Evolutionary conservation across 306 rosid species (phyloP).

Genomic region (Ochetophila trinervis): DNA sequence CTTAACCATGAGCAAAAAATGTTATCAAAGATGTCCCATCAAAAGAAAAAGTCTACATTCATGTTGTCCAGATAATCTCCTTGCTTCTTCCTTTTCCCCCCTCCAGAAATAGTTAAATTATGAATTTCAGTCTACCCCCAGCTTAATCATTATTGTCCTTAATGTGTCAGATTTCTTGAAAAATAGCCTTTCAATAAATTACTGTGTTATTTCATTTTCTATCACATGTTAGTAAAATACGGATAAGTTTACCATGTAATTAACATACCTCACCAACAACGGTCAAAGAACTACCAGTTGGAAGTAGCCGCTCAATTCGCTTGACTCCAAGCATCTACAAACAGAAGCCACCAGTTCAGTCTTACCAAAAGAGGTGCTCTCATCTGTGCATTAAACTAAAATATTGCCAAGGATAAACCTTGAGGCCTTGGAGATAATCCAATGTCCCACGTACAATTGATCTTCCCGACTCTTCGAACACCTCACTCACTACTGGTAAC

Average conservation of each 20-base stretch:
- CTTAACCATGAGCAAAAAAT: not conserved
- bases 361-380: not conserved
- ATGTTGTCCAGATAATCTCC: too few relatives aligned
- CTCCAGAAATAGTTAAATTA: too few relatives aligned
- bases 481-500: slow-evolving; percentile 85
- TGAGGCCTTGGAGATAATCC: slow-evolving; percentile 98
- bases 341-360: slow-evolving; percentile 22
- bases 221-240: too few relatives aligned
- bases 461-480: slow-evolving; percentile 93
- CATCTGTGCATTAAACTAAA: not conserved
- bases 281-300: slow-evolving; percentile 90
- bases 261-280: slow-evolving; percentile 93
- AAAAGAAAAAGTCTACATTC: too few relatives aligned
- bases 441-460: slow-evolving; percentile 96
- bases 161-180: too few relatives aligned
- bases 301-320: slow-evolving; percentile 90
- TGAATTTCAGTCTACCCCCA: too few relatives aligned
- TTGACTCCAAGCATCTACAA: slow-evolving; percentile 95
- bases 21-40: not conserved
- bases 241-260: not conserved
- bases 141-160: too few relatives aligned
- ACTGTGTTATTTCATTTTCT: too few relatives aligned
- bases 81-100: too few relatives aligned
- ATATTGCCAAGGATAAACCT: slow-evolving; percentile 44
- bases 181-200: too few relatives aligned